Conservation (phyloP, 495 filamentous ascomycete species). For the Aspergillus funiculosus region DNA sequence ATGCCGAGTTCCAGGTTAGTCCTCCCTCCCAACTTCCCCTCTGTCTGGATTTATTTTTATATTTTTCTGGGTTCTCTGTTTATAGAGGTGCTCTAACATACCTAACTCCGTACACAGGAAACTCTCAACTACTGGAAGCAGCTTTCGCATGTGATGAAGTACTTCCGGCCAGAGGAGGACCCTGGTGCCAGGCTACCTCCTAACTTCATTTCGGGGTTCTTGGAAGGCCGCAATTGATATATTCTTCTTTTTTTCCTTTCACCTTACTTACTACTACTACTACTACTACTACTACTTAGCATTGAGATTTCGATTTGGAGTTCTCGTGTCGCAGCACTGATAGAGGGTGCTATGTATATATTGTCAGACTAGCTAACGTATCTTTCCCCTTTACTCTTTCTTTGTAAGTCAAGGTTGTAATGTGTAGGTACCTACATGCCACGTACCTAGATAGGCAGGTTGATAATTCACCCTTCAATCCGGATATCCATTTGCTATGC, state of each 20-base stretch:
- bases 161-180: slow-evolving; percentile 88
- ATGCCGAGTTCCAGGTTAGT: slow-evolving; percentile 79
- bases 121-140: slow-evolving; percentile 99
- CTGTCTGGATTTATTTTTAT: background rate
- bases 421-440: too few species aligned
- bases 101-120: slow-evolving; percentile 53
- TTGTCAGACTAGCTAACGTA: slow-evolving; percentile 34
- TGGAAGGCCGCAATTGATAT: slow-evolving; percentile 61
- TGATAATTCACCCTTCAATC: too few species aligned
- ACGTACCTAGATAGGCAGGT: background rate
- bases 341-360: slow-evolving; percentile 42
- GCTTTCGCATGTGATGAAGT: slow-evolving; percentile 91
- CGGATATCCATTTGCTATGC: background rate
- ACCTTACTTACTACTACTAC: slow-evolving; percentile 17
- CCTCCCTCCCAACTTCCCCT: background rate
- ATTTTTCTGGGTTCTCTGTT: too few species aligned
- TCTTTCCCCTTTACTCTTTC: slow-evolving; percentile 4
- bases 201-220: slow-evolving; percentile 87
- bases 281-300: too few species aligned
- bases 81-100: too few species aligned
- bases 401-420: background rate
- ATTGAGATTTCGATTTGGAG: slow-evolving; percentile 24
- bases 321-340: slow-evolving; percentile 20
- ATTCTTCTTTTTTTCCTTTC: slow-evolving; percentile 13
- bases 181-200: slow-evolving; percentile 68